These are phyloP conservation scores for Codiaeum variegatum DNA, from an alignment of 441 rosid genomes.

Conservation along the genomic window DNA sequence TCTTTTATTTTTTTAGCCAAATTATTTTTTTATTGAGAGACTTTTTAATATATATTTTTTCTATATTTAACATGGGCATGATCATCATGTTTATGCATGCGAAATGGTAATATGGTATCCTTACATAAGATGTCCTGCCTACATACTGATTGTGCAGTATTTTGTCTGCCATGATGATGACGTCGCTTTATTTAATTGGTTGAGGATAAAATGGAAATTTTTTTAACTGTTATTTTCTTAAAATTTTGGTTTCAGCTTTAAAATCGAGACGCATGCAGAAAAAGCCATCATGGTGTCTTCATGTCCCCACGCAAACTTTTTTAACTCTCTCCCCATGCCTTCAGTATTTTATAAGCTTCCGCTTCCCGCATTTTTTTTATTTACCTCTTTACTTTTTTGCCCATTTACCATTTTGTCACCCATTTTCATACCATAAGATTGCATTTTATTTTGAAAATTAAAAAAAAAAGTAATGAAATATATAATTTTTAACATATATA, in stretches of 20 bases:
- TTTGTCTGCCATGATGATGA: slow-evolving; percentile 7
- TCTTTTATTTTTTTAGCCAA: too few relatives aligned
- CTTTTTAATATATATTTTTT: too few relatives aligned
- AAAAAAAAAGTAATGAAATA: too few relatives aligned
- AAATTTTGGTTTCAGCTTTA: slow-evolving; percentile 34
- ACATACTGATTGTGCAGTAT: not conserved
- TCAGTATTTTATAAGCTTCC: slow-evolving; percentile 40
- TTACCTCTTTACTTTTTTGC: not conserved
- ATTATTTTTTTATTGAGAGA: too few relatives aligned
- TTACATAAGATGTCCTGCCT: not conserved
- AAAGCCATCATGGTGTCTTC: slow-evolving; percentile 71
- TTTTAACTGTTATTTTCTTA: not conserved
- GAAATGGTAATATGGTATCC: not conserved
- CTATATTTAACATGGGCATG: too few relatives aligned
- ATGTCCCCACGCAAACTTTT: slow-evolving; percentile 52
- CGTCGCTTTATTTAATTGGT: slow-evolving; percentile 11
- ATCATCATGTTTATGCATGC: not conserved
- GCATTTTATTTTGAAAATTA: too few relatives aligned
- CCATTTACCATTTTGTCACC: not conserved
- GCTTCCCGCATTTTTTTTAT: slow-evolving; percentile 16
- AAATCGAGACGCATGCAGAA: slow-evolving; percentile 83
- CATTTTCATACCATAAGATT: not conserved
- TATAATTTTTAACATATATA: too few relatives aligned
- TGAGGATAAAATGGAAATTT: not conserved
- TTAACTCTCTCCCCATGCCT: slow-evolving; percentile 27